Conservation (phyloP, 2,329 filamentous ascomycete genomes). For the Penicillium thymicola region DNA sequence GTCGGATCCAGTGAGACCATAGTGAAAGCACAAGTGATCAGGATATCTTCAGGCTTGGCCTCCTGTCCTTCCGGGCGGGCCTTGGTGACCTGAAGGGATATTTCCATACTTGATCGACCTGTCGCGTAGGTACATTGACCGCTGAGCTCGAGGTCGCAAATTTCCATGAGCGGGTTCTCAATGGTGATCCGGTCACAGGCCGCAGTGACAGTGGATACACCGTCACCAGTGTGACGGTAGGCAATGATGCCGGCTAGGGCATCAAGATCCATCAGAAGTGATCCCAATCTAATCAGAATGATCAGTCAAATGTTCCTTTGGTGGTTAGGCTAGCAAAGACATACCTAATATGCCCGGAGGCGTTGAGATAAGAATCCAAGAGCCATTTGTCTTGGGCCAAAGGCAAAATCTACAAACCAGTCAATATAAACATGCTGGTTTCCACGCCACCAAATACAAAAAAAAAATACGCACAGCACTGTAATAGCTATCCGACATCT, state of each 20-base stretch:
- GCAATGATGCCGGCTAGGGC: slow-evolving; percentile 73
- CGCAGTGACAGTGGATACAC: slow-evolving; percentile 62
- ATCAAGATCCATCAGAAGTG: slow-evolving; percentile 76
- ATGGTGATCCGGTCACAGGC: slow-evolving; percentile 64
- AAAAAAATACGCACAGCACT: slow-evolving; percentile 52
- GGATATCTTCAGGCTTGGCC: slow-evolving; percentile 56
- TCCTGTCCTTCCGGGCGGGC: slow-evolving; percentile 58
- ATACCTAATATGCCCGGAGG: slow-evolving; percentile 67
- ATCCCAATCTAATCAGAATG: slow-evolving; percentile 54
- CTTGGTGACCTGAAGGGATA: slow-evolving; percentile 70
- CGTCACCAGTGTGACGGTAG: slow-evolving; percentile 67
- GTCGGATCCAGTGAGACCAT: slow-evolving; percentile 71
- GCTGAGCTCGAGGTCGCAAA: slow-evolving; percentile 73
- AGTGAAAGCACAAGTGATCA: slow-evolving; percentile 71
- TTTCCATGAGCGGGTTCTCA: slow-evolving; percentile 68
- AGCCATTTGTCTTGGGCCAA: slow-evolving; percentile 73
- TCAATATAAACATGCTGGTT: neutral
- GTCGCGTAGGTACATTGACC: slow-evolving; percentile 68
- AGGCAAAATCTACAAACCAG: slow-evolving; percentile 56
- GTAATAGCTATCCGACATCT: slow-evolving; percentile 69
- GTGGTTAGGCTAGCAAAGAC: neutral
- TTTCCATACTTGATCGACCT: slow-evolving; percentile 69
- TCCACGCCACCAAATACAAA: neutral
- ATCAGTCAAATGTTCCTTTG: slow-evolving; percentile 16
- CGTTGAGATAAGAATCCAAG: slow-evolving; percentile 73